Conservation (phyloP, 306 rosid genomes). For the Canavalia ensiformis region DNA sequence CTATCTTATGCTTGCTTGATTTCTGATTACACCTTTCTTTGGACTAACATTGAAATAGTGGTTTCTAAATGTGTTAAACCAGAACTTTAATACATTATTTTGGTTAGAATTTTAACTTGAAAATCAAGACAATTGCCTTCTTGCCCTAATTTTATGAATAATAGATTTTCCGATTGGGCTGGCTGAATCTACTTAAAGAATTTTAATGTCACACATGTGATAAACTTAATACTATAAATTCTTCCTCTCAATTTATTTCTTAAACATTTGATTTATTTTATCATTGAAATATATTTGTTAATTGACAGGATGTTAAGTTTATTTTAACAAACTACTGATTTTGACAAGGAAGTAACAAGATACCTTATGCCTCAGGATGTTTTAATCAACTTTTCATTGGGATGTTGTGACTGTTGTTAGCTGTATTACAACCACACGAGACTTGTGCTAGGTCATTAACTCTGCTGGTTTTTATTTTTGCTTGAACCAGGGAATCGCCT, state of each 20-base stretch:
- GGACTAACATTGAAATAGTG: too few species aligned
- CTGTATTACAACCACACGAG: slow-evolving; percentile 22
- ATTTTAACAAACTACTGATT: slow-evolving; percentile 29
- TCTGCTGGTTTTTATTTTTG: slow-evolving; percentile 42
- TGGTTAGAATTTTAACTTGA: background rate
- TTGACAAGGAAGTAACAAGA: slow-evolving; percentile 14
- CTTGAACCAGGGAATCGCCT: slow-evolving; percentile 73
- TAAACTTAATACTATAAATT: slow-evolving; percentile 4
- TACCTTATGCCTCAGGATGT: slow-evolving; percentile 25
- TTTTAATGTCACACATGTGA: background rate
- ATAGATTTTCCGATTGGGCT: background rate
- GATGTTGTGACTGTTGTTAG: slow-evolving; percentile 34
- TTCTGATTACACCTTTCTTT: background rate
- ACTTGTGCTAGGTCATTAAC: slow-evolving; percentile 42
- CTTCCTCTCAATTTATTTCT: background rate
- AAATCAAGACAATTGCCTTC: slow-evolving; percentile 12
- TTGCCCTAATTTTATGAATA: slow-evolving; percentile 3
- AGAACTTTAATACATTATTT: background rate
- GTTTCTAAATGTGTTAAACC: slow-evolving; percentile 5
- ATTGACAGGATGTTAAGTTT: background rate
- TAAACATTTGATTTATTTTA: background rate
- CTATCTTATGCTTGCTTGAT: slow-evolving; percentile 26
- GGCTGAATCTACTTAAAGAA: slow-evolving; percentile 6
- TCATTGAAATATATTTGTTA: background rate
- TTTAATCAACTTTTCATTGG: background rate